These are phyloP conservation scores for Kodamaea jinghongensis DNA, from an alignment of 805 yeast species.

Conservation along the genomic window DNA sequence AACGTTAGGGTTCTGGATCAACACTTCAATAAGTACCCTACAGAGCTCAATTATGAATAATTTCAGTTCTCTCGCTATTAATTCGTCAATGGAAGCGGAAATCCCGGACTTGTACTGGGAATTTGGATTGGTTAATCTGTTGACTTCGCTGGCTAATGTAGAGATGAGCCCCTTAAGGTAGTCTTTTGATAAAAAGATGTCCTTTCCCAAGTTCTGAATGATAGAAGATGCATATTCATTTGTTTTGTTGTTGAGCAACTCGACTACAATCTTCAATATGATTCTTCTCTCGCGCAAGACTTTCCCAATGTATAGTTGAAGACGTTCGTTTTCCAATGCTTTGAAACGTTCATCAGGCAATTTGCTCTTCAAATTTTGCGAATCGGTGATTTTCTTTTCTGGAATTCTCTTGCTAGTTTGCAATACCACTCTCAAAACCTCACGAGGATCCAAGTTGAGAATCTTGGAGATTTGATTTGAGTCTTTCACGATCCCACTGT, in stretches of 20 bases:
- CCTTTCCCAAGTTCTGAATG: constrained; percentile 38
- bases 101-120: constrained; percentile 10
- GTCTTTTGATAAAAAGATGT: constrained; percentile 32
- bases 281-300: constrained; percentile 52
- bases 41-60: constrained; percentile 32
- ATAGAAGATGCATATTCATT: constrained; percentile 20
- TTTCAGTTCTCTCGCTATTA: constrained; percentile 27
- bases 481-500: constrained; percentile 31
- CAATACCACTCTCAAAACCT: constrained; percentile 47
- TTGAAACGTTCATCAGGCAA: constrained; percentile 37
- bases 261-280: constrained; percentile 42
- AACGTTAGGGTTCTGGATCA: constrained; percentile 36
- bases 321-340: constrained; percentile 25
- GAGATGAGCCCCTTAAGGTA: constrained; percentile 23
- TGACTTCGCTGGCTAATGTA: constrained; percentile 13
- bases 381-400: constrained; percentile 23
- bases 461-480: constrained; percentile 40
- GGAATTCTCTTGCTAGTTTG: constrained; percentile 40
- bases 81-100: constrained; percentile 19
- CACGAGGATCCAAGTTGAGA: constrained; percentile 41
- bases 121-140: constrained; percentile 10
- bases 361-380: constrained; percentile 26
- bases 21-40: constrained; percentile 38
- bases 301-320: constrained; percentile 34
- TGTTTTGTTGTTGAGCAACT: constrained; percentile 20